Conservation (phyloP, 2,329 filamentous ascomycete species). For the Arthroderma uncinatum region DNA sequence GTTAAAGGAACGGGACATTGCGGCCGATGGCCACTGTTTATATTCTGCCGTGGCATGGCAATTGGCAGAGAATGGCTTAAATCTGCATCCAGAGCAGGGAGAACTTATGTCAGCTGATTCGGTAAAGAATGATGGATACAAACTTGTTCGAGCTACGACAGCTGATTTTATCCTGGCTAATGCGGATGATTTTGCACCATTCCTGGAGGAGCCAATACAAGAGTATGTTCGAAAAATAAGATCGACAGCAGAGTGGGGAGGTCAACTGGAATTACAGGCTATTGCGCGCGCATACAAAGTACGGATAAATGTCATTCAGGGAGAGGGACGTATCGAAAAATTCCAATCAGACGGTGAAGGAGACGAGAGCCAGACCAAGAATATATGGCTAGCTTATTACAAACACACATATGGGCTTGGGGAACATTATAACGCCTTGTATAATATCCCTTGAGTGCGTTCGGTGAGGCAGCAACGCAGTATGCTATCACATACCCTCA, state of each 20-base stretch:
- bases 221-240: slow-evolving; percentile 64
- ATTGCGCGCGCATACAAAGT: slow-evolving; percentile 70
- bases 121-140: slow-evolving; percentile 45
- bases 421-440: slow-evolving; percentile 92
- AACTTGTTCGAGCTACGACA: slow-evolving; percentile 56
- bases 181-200: slow-evolving; percentile 70
- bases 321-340: slow-evolving; percentile 65
- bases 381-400: slow-evolving; percentile 87
- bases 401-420: slow-evolving; percentile 85
- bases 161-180: slow-evolving; percentile 66
- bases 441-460: slow-evolving; percentile 31
- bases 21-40: slow-evolving; percentile 86
- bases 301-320: slow-evolving; percentile 73
- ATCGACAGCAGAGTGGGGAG: slow-evolving; percentile 91
- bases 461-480: neutral
- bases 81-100: slow-evolving; percentile 20
- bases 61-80: slow-evolving; percentile 43
- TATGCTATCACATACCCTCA: neutral
- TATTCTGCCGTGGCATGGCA: slow-evolving; percentile 89
- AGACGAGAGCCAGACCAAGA: slow-evolving; percentile 35
- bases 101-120: neutral
- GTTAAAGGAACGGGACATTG: slow-evolving; percentile 66
- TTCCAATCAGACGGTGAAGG: slow-evolving; percentile 46
- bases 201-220: slow-evolving; percentile 69
- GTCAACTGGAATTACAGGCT: slow-evolving; percentile 78